phyloP scores from a whole-genome alignment of 2,329 filamentous ascomycete genomes.

The Paracorniculantispora psalliotae region DNA sequence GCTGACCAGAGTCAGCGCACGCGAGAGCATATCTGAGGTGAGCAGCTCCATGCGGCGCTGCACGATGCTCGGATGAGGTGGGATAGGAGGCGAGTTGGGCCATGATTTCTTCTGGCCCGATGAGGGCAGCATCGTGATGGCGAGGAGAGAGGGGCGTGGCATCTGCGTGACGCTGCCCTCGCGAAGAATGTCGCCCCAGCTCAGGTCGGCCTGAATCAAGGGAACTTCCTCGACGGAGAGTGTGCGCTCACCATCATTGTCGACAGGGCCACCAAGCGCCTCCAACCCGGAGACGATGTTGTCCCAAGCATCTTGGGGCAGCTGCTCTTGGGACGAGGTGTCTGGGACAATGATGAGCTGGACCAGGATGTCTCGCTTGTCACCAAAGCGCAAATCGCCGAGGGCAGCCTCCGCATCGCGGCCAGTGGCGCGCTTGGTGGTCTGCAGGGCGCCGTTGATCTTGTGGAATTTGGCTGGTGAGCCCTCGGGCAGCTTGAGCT shows the following conservation, averaged over 20 bases:
- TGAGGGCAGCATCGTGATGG: conserved; percentile 90
- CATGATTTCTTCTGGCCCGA: conserved; percentile 61
- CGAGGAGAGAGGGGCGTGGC: conserved; percentile 81
- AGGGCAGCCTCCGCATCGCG: conserved; percentile 89
- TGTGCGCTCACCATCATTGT: conserved; percentile 77
- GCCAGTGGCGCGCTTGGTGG: conserved; percentile 91
- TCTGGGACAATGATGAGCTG: conserved; percentile 91
- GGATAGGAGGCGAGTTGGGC: conserved; percentile 72
- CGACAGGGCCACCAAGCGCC: conserved; percentile 80
- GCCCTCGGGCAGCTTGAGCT: conserved; percentile 87
- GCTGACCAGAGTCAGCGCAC: conserved; percentile 84
- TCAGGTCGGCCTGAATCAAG: conserved; percentile 88
- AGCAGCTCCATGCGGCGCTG: conserved; percentile 96
- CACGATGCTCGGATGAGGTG: conserved; percentile 89
- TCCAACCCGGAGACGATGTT: conserved; percentile 93
- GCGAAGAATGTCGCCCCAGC: conserved; percentile 86
- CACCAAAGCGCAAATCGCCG: conserved; percentile 89
- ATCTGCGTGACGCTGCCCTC: conserved; percentile 83
- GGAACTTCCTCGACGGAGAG: conserved; percentile 91
- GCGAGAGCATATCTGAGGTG: conserved; percentile 95
- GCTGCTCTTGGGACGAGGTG: conserved; percentile 71
- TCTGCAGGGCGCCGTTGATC: conserved; percentile 92
- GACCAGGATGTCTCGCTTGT: conserved; percentile 89
- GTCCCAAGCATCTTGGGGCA: conserved; percentile 94
- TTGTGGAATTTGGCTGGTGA: conserved; percentile 98